Evolutionary conservation across 257 asterid species (phyloP).

Genomic region (Prunella vulgaris): DNA sequence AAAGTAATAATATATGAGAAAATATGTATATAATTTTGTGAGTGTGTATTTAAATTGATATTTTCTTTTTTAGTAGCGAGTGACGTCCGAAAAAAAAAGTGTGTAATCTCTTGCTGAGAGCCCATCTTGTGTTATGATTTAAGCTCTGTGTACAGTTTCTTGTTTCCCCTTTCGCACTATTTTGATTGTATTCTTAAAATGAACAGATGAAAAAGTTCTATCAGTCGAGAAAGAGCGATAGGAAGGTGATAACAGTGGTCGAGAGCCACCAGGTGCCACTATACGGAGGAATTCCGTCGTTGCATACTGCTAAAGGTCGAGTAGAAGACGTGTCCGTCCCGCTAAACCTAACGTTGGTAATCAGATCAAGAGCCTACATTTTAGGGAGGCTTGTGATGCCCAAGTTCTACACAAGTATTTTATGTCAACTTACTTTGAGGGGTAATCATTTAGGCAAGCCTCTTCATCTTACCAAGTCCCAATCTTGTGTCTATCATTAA

Average conservation of each 20-base stretch:
- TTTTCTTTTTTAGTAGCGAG: too few species aligned
- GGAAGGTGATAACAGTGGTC: slow-evolving; percentile 44
- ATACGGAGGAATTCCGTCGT: slow-evolving; percentile 69
- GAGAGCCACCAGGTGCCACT: slow-evolving; percentile 79
- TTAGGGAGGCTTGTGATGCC: slow-evolving; percentile 76
- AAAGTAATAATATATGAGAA: too few species aligned
- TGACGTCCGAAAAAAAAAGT: too few species aligned
- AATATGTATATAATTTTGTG: too few species aligned
- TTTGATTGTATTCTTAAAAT: neutral
- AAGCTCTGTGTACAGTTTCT: neutral
- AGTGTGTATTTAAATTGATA: too few species aligned
- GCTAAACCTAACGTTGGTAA: slow-evolving; percentile 54
- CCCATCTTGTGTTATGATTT: neutral
- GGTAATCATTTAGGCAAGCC: slow-evolving; percentile 58
- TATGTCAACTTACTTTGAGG: slow-evolving; percentile 51
- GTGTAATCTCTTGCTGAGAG: too few species aligned
- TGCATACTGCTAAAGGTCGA: slow-evolving; percentile 34
- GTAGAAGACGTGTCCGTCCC: slow-evolving; percentile 48
- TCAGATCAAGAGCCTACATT: slow-evolving; percentile 76
- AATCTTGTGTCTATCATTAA: slow-evolving; percentile 51
- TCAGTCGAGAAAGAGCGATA: slow-evolving; percentile 59
- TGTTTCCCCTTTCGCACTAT: neutral
- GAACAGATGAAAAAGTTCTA: slow-evolving; percentile 62
- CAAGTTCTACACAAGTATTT: slow-evolving; percentile 40
- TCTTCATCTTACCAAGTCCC: slow-evolving; percentile 34